Conservation (phyloP, 2,329 filamentous ascomycete species). For the Fusarium sp. region DNA sequence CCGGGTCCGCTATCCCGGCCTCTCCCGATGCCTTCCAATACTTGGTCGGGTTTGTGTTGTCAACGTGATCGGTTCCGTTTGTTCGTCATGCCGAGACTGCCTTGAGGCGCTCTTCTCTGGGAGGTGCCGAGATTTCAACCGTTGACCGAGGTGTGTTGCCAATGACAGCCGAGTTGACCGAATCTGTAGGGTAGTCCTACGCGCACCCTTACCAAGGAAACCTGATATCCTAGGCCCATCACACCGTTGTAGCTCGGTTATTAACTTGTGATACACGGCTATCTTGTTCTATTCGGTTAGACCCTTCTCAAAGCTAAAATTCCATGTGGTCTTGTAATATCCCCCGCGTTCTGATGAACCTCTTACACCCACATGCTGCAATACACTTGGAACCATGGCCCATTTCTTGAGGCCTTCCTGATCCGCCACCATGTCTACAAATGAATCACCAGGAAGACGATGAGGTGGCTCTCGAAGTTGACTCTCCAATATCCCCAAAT, state of each 20-base stretch:
- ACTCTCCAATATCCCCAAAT: constrained; percentile 37
- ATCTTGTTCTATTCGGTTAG: constrained; percentile 4
- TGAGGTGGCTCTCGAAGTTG: constrained; percentile 33
- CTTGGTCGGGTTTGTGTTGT: constrained; percentile 13
- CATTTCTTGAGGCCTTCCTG: constrained; percentile 44
- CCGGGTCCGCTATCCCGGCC: constrained; percentile 30
- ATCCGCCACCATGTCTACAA: constrained; percentile 47
- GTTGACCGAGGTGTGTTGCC: constrained; percentile 31
- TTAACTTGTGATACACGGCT: not conserved
- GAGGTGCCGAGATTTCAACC: not conserved
- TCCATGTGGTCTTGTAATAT: constrained; percentile 46
- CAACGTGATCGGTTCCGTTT: constrained; percentile 30
- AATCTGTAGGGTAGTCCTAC: not conserved
- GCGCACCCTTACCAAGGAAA: not conserved
- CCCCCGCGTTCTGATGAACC: constrained; percentile 42
- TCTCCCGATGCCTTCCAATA: constrained; percentile 24
- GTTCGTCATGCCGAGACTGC: constrained; percentile 17
- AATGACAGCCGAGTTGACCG: not conserved
- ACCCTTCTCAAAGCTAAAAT: constrained; percentile 47
- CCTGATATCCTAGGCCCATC: not conserved
- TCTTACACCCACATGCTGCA: constrained; percentile 49
- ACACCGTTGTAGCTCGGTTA: not conserved
- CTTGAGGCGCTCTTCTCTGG: not conserved
- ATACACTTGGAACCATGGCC: constrained; percentile 48
- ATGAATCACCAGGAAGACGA: constrained; percentile 44